Evolutionary conservation across 1,139 yeast species (phyloP).

Genomic region (Scheffersomyces parashehatae): DNA sequence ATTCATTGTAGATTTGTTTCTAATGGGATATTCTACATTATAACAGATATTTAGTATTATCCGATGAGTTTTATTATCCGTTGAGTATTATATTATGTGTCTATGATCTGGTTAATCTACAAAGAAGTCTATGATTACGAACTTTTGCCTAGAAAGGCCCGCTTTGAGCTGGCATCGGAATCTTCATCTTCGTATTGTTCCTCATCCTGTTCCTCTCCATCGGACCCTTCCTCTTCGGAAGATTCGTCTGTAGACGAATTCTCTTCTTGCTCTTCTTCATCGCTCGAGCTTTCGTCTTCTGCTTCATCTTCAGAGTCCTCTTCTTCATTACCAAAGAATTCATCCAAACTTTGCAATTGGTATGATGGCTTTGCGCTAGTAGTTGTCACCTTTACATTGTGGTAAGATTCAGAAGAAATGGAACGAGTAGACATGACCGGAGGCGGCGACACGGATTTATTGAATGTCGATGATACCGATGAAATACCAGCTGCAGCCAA

Average conservation of each 20-base stretch:
- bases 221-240: constrained; percentile 19
- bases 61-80: too few relatives aligned
- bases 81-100: too few relatives aligned
- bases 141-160: neutral
- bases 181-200: constrained; percentile 24
- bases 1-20: too few relatives aligned
- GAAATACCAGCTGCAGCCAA: constrained; percentile 15
- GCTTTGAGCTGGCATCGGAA: constrained; percentile 1
- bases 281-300: constrained; percentile 19
- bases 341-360: constrained; percentile 78
- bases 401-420: constrained; percentile 25
- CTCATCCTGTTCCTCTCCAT: constrained; percentile 27
- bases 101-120: too few relatives aligned
- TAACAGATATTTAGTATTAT: too few relatives aligned
- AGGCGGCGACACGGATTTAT: constrained; percentile 23
- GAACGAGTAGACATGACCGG: constrained; percentile 20
- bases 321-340: constrained; percentile 67
- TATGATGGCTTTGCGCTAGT: constrained; percentile 33
- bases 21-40: too few relatives aligned
- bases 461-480: constrained; percentile 5
- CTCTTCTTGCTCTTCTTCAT: neutral
- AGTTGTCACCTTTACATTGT: neutral
- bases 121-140: neutral
- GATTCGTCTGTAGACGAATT: constrained; percentile 1
- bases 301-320: constrained; percentile 56